Percentiles rank a stretch among this genome's conserved stretches.
These are phyloP conservation scores for Azolla pinnata DNA, from an alignment of 75 land plant species.

Conservation along the genomic window DNA sequence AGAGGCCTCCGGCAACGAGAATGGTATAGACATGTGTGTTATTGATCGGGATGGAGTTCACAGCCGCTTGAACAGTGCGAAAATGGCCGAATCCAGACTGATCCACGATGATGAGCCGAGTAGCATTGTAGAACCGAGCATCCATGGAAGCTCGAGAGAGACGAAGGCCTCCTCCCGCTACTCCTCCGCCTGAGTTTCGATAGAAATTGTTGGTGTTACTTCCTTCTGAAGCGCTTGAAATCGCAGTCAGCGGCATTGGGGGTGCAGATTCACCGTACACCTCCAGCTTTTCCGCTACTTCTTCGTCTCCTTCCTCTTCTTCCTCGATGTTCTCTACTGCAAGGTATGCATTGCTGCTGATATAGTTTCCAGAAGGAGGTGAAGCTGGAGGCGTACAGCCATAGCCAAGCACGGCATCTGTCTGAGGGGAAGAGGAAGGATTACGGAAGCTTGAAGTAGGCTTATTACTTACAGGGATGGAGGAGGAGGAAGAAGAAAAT, in stretches of 20 bases:
- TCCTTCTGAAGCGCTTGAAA: neutral
- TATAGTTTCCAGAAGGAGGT: neutral
- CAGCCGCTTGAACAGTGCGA: slow-evolving; percentile 38
- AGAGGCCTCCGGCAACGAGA: slow-evolving; percentile 11
- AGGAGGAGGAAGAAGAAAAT: no score
- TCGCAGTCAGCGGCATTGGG: neutral
- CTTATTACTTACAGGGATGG: no score
- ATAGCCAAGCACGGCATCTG: neutral
- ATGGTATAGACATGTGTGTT: slow-evolving; percentile 23
- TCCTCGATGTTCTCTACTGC: neutral
- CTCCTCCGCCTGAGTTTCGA: neutral
- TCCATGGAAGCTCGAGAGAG: neutral
- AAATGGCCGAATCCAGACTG: slow-evolving; percentile 40
- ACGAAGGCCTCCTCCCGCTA: neutral
- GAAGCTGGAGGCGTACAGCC: neutral
- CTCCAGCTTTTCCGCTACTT: neutral
- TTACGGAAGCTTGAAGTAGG: no score
- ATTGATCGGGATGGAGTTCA: slow-evolving; percentile 26
- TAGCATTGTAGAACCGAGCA: neutral
- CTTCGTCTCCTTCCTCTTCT: neutral
- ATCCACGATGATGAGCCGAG: slow-evolving; percentile 14
- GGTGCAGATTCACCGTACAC: neutral
- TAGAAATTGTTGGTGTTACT: neutral
- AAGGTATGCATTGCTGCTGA: slow-evolving; percentile 1
- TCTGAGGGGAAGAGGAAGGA: neutral